Conservation (phyloP, 2,329 filamentous ascomycete genomes). For the Mycosphaerelloides madeirae region DNA sequence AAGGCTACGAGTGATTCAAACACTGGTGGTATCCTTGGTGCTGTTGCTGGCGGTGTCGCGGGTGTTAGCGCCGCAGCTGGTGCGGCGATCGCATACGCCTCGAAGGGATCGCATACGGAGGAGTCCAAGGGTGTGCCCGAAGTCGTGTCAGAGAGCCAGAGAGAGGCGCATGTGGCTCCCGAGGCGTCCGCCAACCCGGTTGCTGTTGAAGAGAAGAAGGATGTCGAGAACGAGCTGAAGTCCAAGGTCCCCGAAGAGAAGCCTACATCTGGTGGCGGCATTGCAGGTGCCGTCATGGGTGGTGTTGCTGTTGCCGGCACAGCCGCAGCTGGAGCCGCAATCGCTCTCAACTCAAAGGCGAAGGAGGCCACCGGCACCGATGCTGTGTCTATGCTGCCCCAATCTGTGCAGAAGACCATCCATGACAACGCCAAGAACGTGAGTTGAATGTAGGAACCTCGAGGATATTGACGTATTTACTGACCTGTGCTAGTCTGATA, state of each 20-base stretch:
- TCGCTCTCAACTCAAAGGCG: slow-evolving; percentile 34
- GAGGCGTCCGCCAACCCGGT: slow-evolving; percentile 63
- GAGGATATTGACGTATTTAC: too few species aligned
- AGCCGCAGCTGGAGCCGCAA: slow-evolving; percentile 26
- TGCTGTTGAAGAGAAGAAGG: slow-evolving; percentile 66
- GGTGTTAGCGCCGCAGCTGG: slow-evolving; percentile 30
- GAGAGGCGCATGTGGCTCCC: slow-evolving; percentile 55
- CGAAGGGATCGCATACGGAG: slow-evolving; percentile 15
- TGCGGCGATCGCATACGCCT: slow-evolving; percentile 7
- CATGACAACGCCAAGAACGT: slow-evolving; percentile 19
- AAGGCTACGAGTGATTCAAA: slow-evolving; percentile 27
- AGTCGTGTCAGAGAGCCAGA: slow-evolving; percentile 67
- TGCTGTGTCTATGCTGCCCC: slow-evolving; percentile 39
- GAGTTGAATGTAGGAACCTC: too few species aligned
- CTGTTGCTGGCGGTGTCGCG: slow-evolving; percentile 37
- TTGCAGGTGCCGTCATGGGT: neutral
- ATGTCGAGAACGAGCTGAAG: slow-evolving; percentile 66
- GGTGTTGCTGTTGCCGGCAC: neutral
- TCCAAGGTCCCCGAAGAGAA: slow-evolving; percentile 53
- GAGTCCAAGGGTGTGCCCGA: slow-evolving; percentile 51
- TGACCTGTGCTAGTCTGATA: too few species aligned
- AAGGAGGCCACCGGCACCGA: slow-evolving; percentile 43
- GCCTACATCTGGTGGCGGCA: slow-evolving; percentile 1
- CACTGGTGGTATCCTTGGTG: slow-evolving; percentile 37
- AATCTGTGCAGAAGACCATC: slow-evolving; percentile 46